Evolutionary conservation across 176 grass and related monocot species (phyloP).

Genomic region (Alopecurus myosuroides): DNA sequence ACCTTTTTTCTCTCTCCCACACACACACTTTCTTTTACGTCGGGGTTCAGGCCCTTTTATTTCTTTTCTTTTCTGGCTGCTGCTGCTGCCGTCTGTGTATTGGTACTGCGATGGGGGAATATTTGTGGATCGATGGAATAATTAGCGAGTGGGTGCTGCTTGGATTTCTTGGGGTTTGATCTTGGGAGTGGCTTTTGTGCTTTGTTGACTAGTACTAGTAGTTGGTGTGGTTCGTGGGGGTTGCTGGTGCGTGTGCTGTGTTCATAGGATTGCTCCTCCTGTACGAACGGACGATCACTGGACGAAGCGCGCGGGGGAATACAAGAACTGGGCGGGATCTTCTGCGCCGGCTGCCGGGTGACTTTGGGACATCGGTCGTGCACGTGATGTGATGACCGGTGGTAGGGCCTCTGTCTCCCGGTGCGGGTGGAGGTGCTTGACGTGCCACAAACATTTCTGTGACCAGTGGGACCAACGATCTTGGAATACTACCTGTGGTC

Average conservation of each 20-base stretch:
- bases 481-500: not conserved
- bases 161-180: slow-evolving; percentile 54
- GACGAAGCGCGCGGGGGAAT: slow-evolving; percentile 27
- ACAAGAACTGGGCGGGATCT: slow-evolving; percentile 41
- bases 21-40: not conserved
- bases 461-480: not conserved
- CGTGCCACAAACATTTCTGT: not conserved
- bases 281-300: slow-evolving; percentile 32
- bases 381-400: slow-evolving; percentile 2
- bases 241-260: slow-evolving; percentile 16
- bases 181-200: slow-evolving; percentile 28
- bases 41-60: slow-evolving; percentile 12
- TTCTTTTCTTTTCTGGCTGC: slow-evolving; percentile 16
- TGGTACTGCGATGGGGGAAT: not conserved
- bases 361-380: not conserved
- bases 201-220: slow-evolving; percentile 39
- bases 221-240: slow-evolving; percentile 2
- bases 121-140: slow-evolving; percentile 24
- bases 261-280: slow-evolving; percentile 35
- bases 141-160: slow-evolving; percentile 21
- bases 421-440: not conserved
- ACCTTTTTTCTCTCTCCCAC: slow-evolving; percentile 8
- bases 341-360: slow-evolving; percentile 1
- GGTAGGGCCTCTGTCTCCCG: not conserved
- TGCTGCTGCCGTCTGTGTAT: not conserved